Evolutionary conservation across 2,329 filamentous ascomycete species (phyloP).

Genomic region (Gaeumannomyces sp.): DNA sequence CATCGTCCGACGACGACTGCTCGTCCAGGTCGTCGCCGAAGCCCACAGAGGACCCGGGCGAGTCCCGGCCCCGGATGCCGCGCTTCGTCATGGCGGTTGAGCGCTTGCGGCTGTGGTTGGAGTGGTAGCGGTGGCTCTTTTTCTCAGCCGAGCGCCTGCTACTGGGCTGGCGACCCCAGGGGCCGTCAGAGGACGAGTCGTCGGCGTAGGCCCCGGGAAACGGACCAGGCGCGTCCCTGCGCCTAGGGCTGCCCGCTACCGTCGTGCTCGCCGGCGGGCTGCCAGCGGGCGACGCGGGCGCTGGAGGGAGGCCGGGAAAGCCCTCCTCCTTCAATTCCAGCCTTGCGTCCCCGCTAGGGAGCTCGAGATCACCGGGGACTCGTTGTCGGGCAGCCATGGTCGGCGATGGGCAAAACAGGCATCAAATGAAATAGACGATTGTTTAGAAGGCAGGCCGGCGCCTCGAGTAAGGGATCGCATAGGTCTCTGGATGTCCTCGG

Average conservation of each 20-base stretch:
- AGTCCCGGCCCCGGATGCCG: not conserved
- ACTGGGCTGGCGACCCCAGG: slow-evolving; percentile 1
- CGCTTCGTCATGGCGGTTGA: not conserved
- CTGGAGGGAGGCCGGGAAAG: not conserved
- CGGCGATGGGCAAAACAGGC: not conserved
- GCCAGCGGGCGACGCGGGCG: not conserved
- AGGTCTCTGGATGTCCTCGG: too few relatives aligned
- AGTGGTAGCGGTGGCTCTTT: not conserved
- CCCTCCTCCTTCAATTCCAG: too few relatives aligned
- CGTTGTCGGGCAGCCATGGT: not conserved
- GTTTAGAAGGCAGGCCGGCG: too few relatives aligned
- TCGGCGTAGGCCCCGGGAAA: not conserved
- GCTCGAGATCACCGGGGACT: not conserved
- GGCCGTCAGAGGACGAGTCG: slow-evolving; percentile 3
- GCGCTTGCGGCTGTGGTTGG: not conserved
- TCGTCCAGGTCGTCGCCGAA: slow-evolving; percentile 10
- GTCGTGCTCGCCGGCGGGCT: not conserved
- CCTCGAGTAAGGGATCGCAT: too few relatives aligned
- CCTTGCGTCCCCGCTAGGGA: not conserved
- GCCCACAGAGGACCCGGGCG: slow-evolving; percentile 6
- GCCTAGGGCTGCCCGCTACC: not conserved
- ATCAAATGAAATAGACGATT: too few relatives aligned
- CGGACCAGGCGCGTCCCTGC: not conserved
- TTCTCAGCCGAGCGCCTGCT: not conserved
- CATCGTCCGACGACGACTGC: slow-evolving; percentile 5